Evolutionary conservation across 2,329 filamentous ascomycete species (phyloP).

Genomic region (Colletotrichum navitas): DNA sequence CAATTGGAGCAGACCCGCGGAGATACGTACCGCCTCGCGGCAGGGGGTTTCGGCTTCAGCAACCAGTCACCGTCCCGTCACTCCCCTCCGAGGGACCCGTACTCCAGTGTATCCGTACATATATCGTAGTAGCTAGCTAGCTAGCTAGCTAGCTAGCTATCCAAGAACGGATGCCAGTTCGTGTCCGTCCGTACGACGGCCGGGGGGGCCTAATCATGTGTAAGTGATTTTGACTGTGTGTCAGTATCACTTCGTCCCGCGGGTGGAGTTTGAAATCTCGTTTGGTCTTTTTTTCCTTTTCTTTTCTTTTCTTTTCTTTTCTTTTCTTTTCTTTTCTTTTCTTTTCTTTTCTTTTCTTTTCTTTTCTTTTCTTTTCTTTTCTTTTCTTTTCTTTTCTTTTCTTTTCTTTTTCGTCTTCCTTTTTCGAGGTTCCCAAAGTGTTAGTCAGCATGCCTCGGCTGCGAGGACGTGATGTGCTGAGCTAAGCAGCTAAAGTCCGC

Average conservation of each 20-base stretch:
- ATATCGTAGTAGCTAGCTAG: too few relatives aligned
- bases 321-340: too few relatives aligned
- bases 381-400: too few relatives aligned
- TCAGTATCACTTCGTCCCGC: not conserved
- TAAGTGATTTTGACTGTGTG: conserved; percentile 3
- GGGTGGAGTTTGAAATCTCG: not conserved
- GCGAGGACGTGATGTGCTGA: not conserved
- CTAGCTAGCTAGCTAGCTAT: too few relatives aligned
- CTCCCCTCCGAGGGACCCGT: too few relatives aligned
- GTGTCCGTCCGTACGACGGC: not conserved
- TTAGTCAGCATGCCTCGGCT: conserved; percentile 8
- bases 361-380: too few relatives aligned
- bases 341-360: too few relatives aligned
- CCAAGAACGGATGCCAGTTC: not conserved
- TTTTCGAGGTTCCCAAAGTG: too few relatives aligned
- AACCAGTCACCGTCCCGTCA: conserved; percentile 6
- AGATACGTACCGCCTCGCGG: conserved; percentile 16
- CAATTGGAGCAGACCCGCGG: conserved; percentile 12
- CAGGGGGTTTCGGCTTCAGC: conserved; percentile 39
- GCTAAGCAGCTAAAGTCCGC: not conserved
- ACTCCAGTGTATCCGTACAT: too few relatives aligned
- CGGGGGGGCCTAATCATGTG: not conserved
- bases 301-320: too few relatives aligned
- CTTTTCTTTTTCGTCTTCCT: too few relatives aligned
- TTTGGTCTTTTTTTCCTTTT: not conserved